Percentiles rank a stretch among this genome's conserved stretches.
Conservation (phyloP, 352 stramenopile species). For the Phytophthora citricola region DNA sequence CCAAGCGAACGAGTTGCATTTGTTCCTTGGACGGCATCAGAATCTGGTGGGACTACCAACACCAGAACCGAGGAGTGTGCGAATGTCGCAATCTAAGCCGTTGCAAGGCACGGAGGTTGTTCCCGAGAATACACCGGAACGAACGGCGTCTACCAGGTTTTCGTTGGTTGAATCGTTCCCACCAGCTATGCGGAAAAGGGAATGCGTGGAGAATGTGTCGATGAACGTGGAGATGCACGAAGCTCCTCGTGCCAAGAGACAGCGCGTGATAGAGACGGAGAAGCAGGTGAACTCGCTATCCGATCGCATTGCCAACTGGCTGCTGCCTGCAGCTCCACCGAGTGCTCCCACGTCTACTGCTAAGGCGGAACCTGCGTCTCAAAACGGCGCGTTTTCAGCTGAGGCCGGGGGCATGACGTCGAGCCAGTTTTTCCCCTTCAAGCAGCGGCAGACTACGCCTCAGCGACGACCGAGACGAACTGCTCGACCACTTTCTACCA, state of each 20-base stretch:
- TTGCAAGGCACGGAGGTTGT: constrained; percentile 58
- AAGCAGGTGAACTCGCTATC: constrained; percentile 53
- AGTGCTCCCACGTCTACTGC: constrained; percentile 7
- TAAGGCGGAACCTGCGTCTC: constrained; percentile 12
- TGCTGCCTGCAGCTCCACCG: constrained; percentile 41
- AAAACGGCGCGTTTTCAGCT: constrained; percentile 9
- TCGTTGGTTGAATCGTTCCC: constrained; percentile 51
- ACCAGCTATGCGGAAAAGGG: constrained; percentile 41
- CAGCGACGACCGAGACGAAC: constrained; percentile 25
- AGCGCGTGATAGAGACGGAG: constrained; percentile 43
- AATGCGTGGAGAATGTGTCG: constrained; percentile 32
- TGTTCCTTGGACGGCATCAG: constrained; percentile 61
- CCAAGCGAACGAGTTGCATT: constrained; percentile 61
- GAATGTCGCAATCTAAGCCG: constrained; percentile 21
- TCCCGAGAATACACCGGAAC: constrained; percentile 32
- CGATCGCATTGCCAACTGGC: constrained; percentile 63
- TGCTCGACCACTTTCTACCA: constrained; percentile 14
- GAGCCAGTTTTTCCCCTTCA: constrained; percentile 49
- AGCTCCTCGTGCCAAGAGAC: constrained; percentile 45
- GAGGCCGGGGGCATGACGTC: constrained; percentile 20
- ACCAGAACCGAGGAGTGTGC: constrained; percentile 10
- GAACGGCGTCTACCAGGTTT: constrained; percentile 45
- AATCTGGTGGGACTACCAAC: constrained; percentile 29
- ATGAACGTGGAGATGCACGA: constrained; percentile 34
- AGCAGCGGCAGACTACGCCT: constrained; percentile 31